Evolutionary conservation across 148 eudicot species (phyloP).

Genomic region (Rhododendron ferrugineum): DNA sequence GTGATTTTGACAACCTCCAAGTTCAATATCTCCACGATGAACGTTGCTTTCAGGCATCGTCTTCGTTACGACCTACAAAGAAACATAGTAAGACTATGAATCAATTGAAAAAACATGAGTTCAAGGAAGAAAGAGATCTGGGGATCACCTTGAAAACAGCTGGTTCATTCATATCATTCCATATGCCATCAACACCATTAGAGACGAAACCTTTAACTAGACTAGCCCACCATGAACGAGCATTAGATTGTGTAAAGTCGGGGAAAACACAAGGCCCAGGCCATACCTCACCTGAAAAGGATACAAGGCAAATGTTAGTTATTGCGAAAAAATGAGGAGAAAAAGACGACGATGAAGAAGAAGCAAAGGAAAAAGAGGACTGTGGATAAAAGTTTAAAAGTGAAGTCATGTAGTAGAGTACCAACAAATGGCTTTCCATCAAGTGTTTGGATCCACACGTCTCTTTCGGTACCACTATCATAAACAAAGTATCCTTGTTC

Average conservation of each 20-base stretch:
- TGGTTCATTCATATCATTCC: conserved; percentile 99
- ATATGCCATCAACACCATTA: conserved; percentile 96
- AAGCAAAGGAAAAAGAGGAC: neutral
- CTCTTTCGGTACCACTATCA: conserved; percentile 75
- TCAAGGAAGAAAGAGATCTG: neutral
- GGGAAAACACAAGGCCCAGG: conserved; percentile 99
- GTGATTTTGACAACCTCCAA: conserved; percentile 89
- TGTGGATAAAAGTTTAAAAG: neutral
- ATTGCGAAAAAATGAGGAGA: neutral
- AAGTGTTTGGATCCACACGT: conserved; percentile 76
- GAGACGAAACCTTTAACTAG: conserved; percentile 72
- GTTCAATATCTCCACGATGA: conserved; percentile 79
- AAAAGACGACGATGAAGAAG: neutral
- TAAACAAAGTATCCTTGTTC: conserved; percentile 87
- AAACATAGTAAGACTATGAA: conserved; percentile 2
- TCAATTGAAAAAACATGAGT: neutral
- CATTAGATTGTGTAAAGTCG: conserved; percentile 80
- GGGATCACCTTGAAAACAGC: conserved; percentile 75
- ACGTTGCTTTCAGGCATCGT: conserved; percentile 95
- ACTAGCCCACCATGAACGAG: conserved; percentile 93
- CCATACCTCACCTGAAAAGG: conserved; percentile 79
- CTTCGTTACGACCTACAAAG: conserved; percentile 60
- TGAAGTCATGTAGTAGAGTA: conserved; percentile 16
- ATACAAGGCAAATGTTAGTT: conserved; percentile 8
- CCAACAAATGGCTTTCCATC: conserved; percentile 84